Evolutionary conservation across 1,284 basidiomycete genomes (phyloP).

Genomic region (Boletus semigastroideus): DNA sequence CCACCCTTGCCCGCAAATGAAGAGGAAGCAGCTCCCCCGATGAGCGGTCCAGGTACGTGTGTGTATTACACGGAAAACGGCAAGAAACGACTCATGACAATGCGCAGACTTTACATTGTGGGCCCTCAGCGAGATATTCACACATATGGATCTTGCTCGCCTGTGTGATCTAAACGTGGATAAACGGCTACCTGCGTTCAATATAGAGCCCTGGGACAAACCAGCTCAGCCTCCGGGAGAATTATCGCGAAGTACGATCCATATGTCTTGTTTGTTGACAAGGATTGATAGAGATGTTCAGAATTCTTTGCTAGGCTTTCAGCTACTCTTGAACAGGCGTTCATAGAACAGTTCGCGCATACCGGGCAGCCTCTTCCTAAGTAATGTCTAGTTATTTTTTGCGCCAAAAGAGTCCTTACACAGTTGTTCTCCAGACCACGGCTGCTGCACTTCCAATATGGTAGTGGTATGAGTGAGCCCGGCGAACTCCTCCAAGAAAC

Average conservation of each 20-base stretch:
- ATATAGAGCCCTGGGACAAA: conserved; percentile 36
- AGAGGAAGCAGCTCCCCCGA: conserved; percentile 26
- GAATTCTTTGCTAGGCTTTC: conserved; percentile 41
- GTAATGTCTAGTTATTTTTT: conserved; percentile 16
- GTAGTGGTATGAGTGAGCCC: conserved; percentile 34
- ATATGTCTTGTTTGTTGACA: neutral
- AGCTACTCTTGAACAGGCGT: conserved; percentile 36
- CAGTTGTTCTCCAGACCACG: conserved; percentile 25
- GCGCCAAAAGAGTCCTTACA: conserved; percentile 1
- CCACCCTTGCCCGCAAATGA: conserved; percentile 31
- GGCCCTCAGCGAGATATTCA: conserved; percentile 61
- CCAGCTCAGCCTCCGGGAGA: conserved; percentile 39
- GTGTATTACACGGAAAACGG: neutral
- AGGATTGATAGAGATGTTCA: conserved; percentile 17
- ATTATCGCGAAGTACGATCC: conserved; percentile 37
- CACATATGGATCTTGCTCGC: conserved; percentile 56
- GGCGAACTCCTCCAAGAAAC: conserved; percentile 35
- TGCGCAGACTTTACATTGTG: conserved; percentile 44
- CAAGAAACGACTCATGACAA: neutral
- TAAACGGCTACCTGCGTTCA: conserved; percentile 34
- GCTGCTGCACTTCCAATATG: conserved; percentile 44
- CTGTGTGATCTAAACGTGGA: conserved; percentile 45
- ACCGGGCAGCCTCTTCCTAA: conserved; percentile 29
- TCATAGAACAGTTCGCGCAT: conserved; percentile 29
- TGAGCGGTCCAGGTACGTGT: conserved; percentile 37